Evolutionary conservation across 2,329 filamentous ascomycete species (phyloP).

Genomic region (Phoma herbarum): DNA sequence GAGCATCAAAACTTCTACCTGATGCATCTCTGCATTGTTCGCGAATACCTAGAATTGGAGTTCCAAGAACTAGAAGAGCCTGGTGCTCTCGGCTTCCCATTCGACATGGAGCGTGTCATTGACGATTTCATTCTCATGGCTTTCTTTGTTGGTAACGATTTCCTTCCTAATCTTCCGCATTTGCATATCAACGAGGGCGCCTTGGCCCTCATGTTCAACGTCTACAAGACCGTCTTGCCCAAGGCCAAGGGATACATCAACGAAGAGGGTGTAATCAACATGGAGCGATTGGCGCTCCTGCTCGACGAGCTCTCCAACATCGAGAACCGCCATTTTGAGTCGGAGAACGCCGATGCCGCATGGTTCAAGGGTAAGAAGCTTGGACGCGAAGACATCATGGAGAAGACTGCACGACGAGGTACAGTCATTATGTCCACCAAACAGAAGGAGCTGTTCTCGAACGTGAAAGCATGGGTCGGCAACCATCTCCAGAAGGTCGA

Average conservation of each 20-base stretch:
- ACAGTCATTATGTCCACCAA: slow-evolving; percentile 78
- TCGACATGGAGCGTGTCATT: slow-evolving; percentile 95
- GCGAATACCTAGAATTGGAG: slow-evolving; percentile 95
- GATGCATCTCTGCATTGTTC: slow-evolving; percentile 95
- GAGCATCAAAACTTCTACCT: slow-evolving; percentile 99
- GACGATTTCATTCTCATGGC: slow-evolving; percentile 99
- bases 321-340: slow-evolving; percentile 91
- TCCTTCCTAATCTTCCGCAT: slow-evolving; percentile 94
- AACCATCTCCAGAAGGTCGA: slow-evolving; percentile 64
- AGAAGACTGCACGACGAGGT: slow-evolving; percentile 66
- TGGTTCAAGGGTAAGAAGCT: slow-evolving; percentile 91
- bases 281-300: slow-evolving; percentile 78
- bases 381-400: slow-evolving; percentile 72
- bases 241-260: slow-evolving; percentile 95
- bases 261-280: slow-evolving; percentile 89
- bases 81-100: slow-evolving; percentile 76
- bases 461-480: slow-evolving; percentile 82
- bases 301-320: slow-evolving; percentile 86
- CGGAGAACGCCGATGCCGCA: slow-evolving; percentile 84
- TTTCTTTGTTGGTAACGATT: slow-evolving; percentile 99
- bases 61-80: slow-evolving; percentile 89
- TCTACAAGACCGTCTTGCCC: slow-evolving; percentile 91
- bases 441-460: slow-evolving; percentile 83
- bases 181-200: slow-evolving; percentile 99
- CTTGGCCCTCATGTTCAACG: slow-evolving; percentile 93